phyloP scores from a whole-genome alignment of 331 rosid species.

The Phaseolus coccineus region DNA sequence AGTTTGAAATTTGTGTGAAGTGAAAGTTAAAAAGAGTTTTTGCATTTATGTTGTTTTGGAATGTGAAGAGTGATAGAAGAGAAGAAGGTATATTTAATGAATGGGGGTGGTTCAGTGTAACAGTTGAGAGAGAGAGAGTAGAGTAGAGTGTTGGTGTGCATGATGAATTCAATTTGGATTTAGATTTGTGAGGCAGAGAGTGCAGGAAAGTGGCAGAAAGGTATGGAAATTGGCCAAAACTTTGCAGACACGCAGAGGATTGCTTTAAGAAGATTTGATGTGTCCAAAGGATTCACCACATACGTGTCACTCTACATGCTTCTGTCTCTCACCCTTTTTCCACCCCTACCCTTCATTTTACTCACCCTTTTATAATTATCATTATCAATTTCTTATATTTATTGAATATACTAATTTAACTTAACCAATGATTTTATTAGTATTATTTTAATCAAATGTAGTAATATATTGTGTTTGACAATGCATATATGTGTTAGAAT shows the following conservation, averaged over 20 bases:
- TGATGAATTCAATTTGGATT: constrained; percentile 4
- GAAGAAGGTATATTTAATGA: background rate
- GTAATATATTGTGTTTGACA: too few species aligned
- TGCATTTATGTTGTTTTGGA: background rate
- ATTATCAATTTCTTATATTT: too few species aligned
- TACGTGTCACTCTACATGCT: constrained; percentile 50
- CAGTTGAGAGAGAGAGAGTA: too few species aligned
- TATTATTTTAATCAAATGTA: too few species aligned
- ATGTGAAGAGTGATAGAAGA: background rate
- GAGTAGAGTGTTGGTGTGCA: background rate
- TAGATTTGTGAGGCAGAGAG: background rate
- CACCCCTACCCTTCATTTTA: too few species aligned
- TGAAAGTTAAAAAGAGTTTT: background rate
- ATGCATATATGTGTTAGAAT: too few species aligned
- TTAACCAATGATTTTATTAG: too few species aligned
- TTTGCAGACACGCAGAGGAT: constrained; percentile 21
- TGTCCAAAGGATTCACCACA: constrained; percentile 43
- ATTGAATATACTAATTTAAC: too few species aligned
- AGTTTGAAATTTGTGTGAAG: background rate
- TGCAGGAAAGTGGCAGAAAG: constrained; percentile 20
- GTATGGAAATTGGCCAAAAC: background rate
- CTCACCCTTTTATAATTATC: too few species aligned
- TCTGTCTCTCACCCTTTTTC: constrained; percentile 34
- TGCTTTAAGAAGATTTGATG: constrained; percentile 45
- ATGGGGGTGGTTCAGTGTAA: background rate